Evolutionary conservation across 306 rosid species (phyloP).

Genomic region (Inga oerstediana): DNA sequence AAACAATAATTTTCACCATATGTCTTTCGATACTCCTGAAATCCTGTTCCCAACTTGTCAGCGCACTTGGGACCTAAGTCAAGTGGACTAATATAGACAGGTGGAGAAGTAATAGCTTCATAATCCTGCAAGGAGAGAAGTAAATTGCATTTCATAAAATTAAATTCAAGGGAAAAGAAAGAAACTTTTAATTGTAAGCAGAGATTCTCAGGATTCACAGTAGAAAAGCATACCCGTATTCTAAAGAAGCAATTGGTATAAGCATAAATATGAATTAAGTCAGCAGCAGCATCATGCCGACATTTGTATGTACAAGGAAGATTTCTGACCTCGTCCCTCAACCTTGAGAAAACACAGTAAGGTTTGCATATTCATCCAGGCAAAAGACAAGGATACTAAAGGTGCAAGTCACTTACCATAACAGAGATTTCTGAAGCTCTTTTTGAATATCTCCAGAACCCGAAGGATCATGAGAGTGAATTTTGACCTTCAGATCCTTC

Average conservation of each 20-base stretch:
- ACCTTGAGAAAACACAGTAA: conserved; percentile 51
- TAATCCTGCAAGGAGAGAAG: conserved; percentile 64
- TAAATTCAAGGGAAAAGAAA: neutral
- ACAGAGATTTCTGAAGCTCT: conserved; percentile 74
- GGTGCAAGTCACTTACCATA: conserved; percentile 57
- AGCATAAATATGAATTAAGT: conserved; percentile 94
- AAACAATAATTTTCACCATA: conserved; percentile 94
- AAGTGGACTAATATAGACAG: conserved; percentile 97
- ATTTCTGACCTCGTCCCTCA: conserved; percentile 94
- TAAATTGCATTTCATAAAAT: neutral
- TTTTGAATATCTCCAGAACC: conserved; percentile 65
- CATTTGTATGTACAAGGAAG: conserved; percentile 94
- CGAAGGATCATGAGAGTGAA: conserved; percentile 70
- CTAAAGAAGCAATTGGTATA: conserved; percentile 84
- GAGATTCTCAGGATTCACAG: conserved; percentile 10
- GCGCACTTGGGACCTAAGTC: conserved; percentile 94
- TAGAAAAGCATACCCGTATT: conserved; percentile 66
- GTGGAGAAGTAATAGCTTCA: conserved; percentile 83
- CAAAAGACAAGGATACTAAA: conserved; percentile 23
- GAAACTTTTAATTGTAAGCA: neutral
- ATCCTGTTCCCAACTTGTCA: conserved; percentile 75
- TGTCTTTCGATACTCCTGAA: conserved; percentile 83
- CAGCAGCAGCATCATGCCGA: conserved; percentile 99
- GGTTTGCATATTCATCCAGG: conserved; percentile 15
- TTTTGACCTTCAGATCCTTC: conserved; percentile 72